Percentiles rank a stretch among this genome's conserved stretches.
Evolutionary conservation across 1,284 basidiomycete genomes (phyloP).

Genomic region (Tausonia pullulans): DNA sequence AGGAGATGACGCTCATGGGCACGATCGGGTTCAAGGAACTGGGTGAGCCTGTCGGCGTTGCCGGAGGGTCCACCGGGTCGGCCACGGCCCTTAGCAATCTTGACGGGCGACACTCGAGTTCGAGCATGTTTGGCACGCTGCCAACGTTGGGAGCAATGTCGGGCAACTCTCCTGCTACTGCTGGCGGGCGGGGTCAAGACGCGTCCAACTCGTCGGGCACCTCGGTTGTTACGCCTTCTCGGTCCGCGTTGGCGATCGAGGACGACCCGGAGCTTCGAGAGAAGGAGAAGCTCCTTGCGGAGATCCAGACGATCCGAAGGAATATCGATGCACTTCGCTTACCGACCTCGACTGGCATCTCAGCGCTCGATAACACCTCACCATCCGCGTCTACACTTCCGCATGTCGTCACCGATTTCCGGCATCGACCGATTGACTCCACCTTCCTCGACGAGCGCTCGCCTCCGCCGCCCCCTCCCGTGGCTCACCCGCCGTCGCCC

Average conservation of each 20-base stretch:
- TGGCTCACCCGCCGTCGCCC: neutral
- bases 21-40: neutral
- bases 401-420: neutral
- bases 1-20: constrained; percentile 3
- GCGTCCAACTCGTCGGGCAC: no score
- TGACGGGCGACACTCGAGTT: no score
- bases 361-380: neutral
- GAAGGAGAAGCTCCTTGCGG: constrained; percentile 56
- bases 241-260: neutral
- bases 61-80: no score
- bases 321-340: constrained; percentile 53
- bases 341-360: neutral
- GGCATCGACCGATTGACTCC: no score
- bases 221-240: no score
- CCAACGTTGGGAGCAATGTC: no score
- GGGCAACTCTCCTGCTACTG: no score
- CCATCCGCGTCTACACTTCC: neutral
- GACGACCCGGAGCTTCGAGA: constrained; percentile 45
- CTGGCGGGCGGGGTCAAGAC: no score
- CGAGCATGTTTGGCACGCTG: no score
- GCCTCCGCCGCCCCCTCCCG: neutral
- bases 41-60: no score
- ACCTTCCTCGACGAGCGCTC: neutral
- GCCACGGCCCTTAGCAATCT: no score
- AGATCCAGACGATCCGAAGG: constrained; percentile 62